These are phyloP conservation scores for Daldinia grandis DNA, from an alignment of 495 filamentous ascomycete genomes.

Conservation along the genomic window DNA sequence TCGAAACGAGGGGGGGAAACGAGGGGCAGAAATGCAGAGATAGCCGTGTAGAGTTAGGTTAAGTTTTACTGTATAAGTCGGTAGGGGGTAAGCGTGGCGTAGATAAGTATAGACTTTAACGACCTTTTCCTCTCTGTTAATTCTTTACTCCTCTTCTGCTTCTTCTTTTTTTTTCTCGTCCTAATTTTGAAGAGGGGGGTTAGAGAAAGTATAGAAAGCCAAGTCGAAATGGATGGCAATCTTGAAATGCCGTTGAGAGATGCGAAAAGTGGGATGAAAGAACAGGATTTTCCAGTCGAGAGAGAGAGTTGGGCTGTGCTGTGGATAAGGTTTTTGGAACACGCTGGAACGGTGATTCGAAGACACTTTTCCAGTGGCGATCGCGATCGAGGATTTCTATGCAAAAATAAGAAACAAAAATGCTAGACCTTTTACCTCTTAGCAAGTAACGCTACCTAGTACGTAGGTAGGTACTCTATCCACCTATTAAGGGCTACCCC, in stretches of 20 bases:
- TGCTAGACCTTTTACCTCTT: not conserved
- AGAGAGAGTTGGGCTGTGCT: constrained; percentile 36
- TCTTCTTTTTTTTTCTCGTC: constrained; percentile 3
- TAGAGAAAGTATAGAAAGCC: constrained; percentile 5
- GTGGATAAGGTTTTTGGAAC: constrained; percentile 42
- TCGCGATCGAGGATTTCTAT: constrained; percentile 38
- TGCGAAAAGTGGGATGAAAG: constrained; percentile 39
- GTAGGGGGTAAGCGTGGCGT: not conserved
- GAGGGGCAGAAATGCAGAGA: constrained; percentile 33
- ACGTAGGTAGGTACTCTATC: not conserved
- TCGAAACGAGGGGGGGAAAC: constrained; percentile 36
- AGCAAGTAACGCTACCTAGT: not conserved
- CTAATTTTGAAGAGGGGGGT: not conserved
- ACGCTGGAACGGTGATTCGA: constrained; percentile 36
- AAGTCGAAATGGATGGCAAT: constrained; percentile 29
- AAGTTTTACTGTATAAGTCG: constrained; percentile 11
- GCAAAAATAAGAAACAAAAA: constrained; percentile 1
- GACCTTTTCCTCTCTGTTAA: not conserved
- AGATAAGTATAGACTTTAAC: not conserved
- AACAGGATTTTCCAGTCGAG: constrained; percentile 40
- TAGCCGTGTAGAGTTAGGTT: constrained; percentile 20
- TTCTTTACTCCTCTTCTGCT: not conserved
- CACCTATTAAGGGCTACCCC: not conserved
- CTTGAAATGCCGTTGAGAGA: constrained; percentile 38
- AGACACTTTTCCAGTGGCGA: constrained; percentile 33